Percentiles rank a stretch among this genome's conserved stretches.
Evolutionary conservation across 257 asterid genomes (phyloP).

Genomic region (Scutellaria barbata): DNA sequence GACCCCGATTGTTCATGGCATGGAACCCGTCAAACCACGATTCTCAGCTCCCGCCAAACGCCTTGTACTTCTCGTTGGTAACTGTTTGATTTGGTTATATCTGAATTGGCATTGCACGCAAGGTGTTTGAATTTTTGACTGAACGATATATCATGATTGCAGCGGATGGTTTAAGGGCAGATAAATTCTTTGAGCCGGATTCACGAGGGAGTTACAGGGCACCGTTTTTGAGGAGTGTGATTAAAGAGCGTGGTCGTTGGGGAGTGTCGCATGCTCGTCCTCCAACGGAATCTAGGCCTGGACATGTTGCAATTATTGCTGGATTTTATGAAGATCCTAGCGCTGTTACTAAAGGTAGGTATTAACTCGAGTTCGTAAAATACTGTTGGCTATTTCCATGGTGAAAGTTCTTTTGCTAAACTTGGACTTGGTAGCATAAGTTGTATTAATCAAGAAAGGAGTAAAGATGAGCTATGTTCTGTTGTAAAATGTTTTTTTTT

Average conservation of each 20-base stretch:
- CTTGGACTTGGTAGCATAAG: constrained; percentile 16
- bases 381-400: constrained; percentile 3
- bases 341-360: constrained; percentile 92
- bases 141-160: constrained; percentile 43
- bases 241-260: constrained; percentile 91
- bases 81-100: neutral
- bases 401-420: constrained; percentile 8
- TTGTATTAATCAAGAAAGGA: neutral
- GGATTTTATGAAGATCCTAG: constrained; percentile 99
- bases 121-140: constrained; percentile 50
- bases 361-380: constrained; percentile 25
- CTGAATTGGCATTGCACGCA: constrained; percentile 19
- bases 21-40: constrained; percentile 86
- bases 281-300: constrained; percentile 98
- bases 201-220: constrained; percentile 79
- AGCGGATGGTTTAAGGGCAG: constrained; percentile 99
- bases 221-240: constrained; percentile 88
- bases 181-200: constrained; percentile 95
- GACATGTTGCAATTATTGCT: constrained; percentile 98
- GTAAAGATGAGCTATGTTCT: neutral
- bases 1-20: constrained; percentile 94
- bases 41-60: constrained; percentile 86
- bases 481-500: neutral
- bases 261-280: constrained; percentile 99
- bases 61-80: constrained; percentile 87